These are phyloP conservation scores for Beauveria australis DNA, from an alignment of 2,329 filamentous ascomycete species.

Conservation along the genomic window DNA sequence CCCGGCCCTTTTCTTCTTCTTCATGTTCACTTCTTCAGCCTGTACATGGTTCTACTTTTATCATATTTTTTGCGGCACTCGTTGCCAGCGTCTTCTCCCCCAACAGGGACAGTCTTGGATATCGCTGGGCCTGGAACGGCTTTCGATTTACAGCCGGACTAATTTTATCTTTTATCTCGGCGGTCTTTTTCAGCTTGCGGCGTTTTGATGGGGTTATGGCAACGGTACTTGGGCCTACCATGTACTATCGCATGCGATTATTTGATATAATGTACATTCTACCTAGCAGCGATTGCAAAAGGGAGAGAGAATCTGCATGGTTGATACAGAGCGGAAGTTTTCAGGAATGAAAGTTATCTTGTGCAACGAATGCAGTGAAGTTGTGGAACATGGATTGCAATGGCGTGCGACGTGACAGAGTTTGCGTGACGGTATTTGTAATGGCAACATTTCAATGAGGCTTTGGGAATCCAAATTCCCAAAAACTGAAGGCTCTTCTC, in stretches of 20 bases:
- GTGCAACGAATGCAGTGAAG: neutral
- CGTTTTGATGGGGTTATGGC: slow-evolving; percentile 1
- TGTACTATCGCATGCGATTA: neutral
- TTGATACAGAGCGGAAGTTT: neutral
- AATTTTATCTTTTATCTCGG: neutral
- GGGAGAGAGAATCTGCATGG: neutral
- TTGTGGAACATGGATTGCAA: neutral
- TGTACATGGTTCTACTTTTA: slow-evolving; percentile 5
- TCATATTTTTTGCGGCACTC: neutral
- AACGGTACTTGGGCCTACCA: neutral
- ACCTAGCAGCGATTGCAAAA: neutral
- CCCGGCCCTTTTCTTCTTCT: neutral
- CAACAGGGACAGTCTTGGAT: neutral
- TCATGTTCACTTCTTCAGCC: neutral
- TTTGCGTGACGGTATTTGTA: neutral
- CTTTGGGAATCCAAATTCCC: neutral
- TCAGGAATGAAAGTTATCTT: neutral
- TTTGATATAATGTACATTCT: slow-evolving; percentile 2
- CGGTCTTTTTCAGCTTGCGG: neutral
- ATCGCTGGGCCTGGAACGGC: neutral
- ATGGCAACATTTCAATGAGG: neutral
- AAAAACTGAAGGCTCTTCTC: neutral
- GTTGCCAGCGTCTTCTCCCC: neutral
- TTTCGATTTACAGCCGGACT: neutral
- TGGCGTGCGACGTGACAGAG: neutral